A percentile compares a stretch with the other conserved stretches of the same genome.
Evolutionary conservation across 257 asterid species (phyloP).

Genomic region (Perilla frutescens): DNA sequence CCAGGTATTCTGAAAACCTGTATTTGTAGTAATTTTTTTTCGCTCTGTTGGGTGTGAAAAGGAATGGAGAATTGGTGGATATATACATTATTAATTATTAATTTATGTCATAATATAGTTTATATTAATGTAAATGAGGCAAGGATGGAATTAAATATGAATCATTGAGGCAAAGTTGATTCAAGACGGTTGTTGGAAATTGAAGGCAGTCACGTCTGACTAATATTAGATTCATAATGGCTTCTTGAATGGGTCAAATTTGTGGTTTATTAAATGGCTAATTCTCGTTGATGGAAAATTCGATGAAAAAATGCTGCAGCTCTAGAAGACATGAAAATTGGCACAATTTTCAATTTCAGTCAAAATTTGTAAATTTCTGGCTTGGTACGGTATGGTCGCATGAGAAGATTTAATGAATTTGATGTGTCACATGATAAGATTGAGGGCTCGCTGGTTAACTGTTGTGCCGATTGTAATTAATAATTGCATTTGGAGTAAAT

Average conservation of each 20-base stretch:
- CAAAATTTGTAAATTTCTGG: neutral
- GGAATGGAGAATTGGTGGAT: neutral
- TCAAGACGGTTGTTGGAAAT: slow-evolving; percentile 12
- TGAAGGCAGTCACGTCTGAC: slow-evolving; percentile 38
- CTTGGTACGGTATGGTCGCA: neutral
- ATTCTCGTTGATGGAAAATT: slow-evolving; percentile 5
- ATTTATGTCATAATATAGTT: neutral
- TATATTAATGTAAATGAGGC: neutral
- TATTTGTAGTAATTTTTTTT: neutral
- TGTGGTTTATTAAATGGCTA: neutral
- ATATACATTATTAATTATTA: too few relatives aligned
- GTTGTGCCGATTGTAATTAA: neutral
- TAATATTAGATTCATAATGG: neutral
- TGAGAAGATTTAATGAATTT: neutral
- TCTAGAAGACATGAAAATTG: neutral
- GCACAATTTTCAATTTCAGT: neutral
- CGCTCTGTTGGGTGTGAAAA: neutral
- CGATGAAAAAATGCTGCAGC: neutral
- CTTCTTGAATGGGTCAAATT: slow-evolving; percentile 20
- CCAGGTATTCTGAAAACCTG: neutral
- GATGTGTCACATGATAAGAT: neutral
- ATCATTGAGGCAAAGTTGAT: slow-evolving; percentile 9
- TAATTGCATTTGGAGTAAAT: neutral
- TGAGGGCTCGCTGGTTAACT: neutral
- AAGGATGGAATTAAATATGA: slow-evolving; percentile 2